Percentiles rank a stretch among this genome's conserved stretches.
Conservation (phyloP, 2,329 filamentous ascomycete species). For the Pestalotiopsis fici region DNA sequence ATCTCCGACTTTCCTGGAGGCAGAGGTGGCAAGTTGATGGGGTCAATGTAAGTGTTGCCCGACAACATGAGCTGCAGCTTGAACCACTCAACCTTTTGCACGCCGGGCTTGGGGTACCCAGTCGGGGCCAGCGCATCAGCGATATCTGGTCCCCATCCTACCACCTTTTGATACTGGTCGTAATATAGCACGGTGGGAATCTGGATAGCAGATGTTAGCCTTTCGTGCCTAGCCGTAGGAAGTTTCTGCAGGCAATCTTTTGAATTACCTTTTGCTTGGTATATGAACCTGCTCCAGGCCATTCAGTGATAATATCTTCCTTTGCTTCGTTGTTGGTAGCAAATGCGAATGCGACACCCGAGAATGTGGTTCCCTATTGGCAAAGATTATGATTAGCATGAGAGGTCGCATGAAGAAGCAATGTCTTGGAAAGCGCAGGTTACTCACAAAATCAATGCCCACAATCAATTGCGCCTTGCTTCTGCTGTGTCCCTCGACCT, state of each 20-base stretch:
- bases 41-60: constrained; percentile 98
- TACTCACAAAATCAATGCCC: constrained; percentile 92
- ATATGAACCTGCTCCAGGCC: constrained; percentile 95
- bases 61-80: constrained; percentile 98
- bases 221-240: background rate
- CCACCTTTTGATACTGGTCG: constrained; percentile 98
- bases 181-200: constrained; percentile 99
- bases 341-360: constrained; percentile 95
- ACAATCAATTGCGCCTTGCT: constrained; percentile 98
- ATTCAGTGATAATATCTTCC: constrained; percentile 98
- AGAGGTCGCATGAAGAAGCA: background rate
- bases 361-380: constrained; percentile 88
- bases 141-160: constrained; percentile 99
- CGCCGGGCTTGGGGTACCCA: constrained; percentile 94
- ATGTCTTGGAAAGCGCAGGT: background rate
- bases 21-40: constrained; percentile 96
- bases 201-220: constrained; percentile 45
- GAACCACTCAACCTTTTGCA: constrained; percentile 99
- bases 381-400: constrained; percentile 21
- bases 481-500: constrained; percentile 85
- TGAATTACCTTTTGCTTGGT: constrained; percentile 90
- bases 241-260: background rate
- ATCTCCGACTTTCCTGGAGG: constrained; percentile 98
- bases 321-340: constrained; percentile 97
- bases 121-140: constrained; percentile 95